Evolutionary conservation across 1,139 yeast genomes (phyloP).

Genomic region (Debaryomyces psychrophilus): DNA sequence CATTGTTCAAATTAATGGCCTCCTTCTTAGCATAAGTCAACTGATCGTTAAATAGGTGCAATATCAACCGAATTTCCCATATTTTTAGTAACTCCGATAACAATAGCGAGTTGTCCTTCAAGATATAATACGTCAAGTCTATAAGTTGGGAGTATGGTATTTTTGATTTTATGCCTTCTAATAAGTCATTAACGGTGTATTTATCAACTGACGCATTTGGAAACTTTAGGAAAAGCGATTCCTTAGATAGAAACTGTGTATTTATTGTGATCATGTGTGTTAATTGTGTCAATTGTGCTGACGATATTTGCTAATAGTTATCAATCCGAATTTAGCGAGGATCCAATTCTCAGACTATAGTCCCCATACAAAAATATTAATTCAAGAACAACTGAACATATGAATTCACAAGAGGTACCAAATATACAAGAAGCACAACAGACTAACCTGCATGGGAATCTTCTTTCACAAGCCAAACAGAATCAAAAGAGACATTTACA

Average conservation of each 20-base stretch:
- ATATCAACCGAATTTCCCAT: constrained; percentile 44
- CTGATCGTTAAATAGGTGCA: constrained; percentile 35
- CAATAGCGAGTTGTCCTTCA: constrained; percentile 15
- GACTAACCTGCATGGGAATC: constrained; percentile 26
- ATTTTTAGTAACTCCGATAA: constrained; percentile 23
- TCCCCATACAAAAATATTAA: background rate
- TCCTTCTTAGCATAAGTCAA: constrained; percentile 39
- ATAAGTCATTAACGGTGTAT: constrained; percentile 11
- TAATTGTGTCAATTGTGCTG: background rate
- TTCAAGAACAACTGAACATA: background rate
- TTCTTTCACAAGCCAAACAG: constrained; percentile 40
- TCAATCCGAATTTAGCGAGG: background rate
- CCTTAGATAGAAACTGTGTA: constrained; percentile 16
- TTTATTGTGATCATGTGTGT: constrained; percentile 1
- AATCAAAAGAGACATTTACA: constrained; percentile 33
- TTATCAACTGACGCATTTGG: constrained; percentile 13
- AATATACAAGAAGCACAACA: background rate
- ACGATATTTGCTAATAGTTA: background rate
- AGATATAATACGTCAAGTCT: constrained; percentile 21
- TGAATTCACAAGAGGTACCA: background rate
- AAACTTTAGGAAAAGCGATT: constrained; percentile 20
- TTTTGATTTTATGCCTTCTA: constrained; percentile 1
- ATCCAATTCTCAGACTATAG: background rate
- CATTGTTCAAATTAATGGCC: constrained; percentile 42
- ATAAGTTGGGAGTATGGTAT: constrained; percentile 16